Evolutionary conservation across 2,329 filamentous ascomycete species (phyloP), one percentile per base, ranked within the genome.

Genomic region (Apiospora malaysiana): DNA sequence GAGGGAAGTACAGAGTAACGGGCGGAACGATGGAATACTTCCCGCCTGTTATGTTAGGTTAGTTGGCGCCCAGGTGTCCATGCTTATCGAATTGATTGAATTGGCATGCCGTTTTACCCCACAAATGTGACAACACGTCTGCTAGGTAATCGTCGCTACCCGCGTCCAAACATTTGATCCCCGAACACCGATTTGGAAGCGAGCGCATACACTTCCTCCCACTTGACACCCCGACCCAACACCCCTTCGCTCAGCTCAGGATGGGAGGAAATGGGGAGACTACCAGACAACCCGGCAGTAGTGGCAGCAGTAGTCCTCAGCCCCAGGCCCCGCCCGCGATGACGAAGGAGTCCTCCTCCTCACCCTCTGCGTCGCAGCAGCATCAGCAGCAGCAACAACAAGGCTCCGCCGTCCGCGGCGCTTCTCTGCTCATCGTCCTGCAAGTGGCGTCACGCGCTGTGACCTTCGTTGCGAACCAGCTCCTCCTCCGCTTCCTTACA

Each of bases 401-500:
- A 68, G 76, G 76, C 14, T 79, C 79, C 4, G 81, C 81, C 73
- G 87, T 94, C 69, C 89, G 90, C 72, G 94, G 94, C 70, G 94
- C 94, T 69, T 93, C 93, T 18, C 91, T 96, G 78, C 89, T 99
- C 75, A 97, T 99, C 79, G 84, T 93, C 68, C 90, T 98, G 63
- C 96, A 98, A 82, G 86, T 99, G 74, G 87, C 87, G 63, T 98
- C 95, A n/a, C 92, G 95, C 72, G 91, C 92, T 70, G 85, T 97
- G 74, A 98, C 95, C 32, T 99, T 99, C 82, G 82, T 92, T 75
- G 93, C 96, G 79, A 99, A 98, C 83, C 95, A 99, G 81, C 81
- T 97, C 47, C 89, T 99, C 42, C 88, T 99, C 9, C 93, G 95
- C 46, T 95, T 93, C 79, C 85, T 98, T 63, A 97, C 94, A 1